Evolutionary conservation across 2,329 filamentous ascomycete genomes (phyloP), one percentile per base, ranked within the genome.

Genomic region (Xylariaceae sp.): DNA sequence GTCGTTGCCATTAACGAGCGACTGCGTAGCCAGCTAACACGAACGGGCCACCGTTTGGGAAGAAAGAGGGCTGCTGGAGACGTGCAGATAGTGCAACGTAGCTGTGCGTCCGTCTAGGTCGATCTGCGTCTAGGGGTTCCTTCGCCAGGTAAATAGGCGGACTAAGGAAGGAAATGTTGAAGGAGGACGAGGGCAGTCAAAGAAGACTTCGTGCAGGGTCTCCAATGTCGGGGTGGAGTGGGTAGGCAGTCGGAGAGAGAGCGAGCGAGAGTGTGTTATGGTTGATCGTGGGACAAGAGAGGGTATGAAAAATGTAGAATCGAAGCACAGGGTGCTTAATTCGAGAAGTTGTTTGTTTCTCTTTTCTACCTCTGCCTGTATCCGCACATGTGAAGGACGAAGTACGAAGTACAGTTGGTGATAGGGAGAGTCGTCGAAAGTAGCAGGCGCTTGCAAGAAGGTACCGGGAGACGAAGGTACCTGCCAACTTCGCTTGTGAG

Each of bases 41-140:
- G 37, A 45, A 48, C 51, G 35, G 47, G 51, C 60, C 52, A 51
- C 54, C 9, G 55, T 57, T 35, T 45, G 11, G 51, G 47, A 51
- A 37, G 41, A 49, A 54, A 51, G 39, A 45, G 15, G 34, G 23
- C 41, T 30, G 50, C 41, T 51, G 44, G 7, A 56, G 39, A 50
- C 18, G 47, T 59, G 54, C 57, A 63, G 59, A 55, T 56, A 53
- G 64, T 65, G 63, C 61, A 59, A 65, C 61, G 61, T 54, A 30
- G 49, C 30, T 9, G 49, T 53, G 54, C n/a, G 17, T 45, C 50
- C 18, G 55, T 47, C 30, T 53, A 45, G 51, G 53, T 56, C 55
- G 39, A 23, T 51, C n/a, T 53, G 55, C 55, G 53, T 56, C 53
- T 51, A 23, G 44, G 45, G 48, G 37, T 30, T 48, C 51, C 17